A percentile compares a stretch with the other conserved stretches of the same genome.
These are phyloP conservation scores for Claviceps pusilla DNA, from an alignment of 2,329 filamentous ascomycete genomes.

Conservation along the genomic window DNA sequence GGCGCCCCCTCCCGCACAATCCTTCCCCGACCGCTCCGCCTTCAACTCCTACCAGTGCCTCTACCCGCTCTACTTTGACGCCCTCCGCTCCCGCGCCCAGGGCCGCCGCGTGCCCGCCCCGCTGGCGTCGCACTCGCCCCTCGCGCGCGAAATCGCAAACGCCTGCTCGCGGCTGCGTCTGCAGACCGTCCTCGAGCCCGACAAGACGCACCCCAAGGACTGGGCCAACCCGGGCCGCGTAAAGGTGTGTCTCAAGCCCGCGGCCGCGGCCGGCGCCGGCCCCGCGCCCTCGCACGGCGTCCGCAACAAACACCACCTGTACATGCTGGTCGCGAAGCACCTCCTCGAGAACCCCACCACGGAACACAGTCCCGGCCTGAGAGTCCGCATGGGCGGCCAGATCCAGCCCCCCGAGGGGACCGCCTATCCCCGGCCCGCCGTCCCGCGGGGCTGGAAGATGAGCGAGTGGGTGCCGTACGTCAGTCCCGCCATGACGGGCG, in stretches of 20 bases:
- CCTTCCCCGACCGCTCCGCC: slow-evolving; percentile 31
- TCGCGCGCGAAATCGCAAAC: slow-evolving; percentile 77
- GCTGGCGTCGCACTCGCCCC: slow-evolving; percentile 66
- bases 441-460: slow-evolving; percentile 86
- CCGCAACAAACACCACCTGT: slow-evolving; percentile 75
- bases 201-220: slow-evolving; percentile 87
- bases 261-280: neutral
- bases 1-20: slow-evolving; percentile 14
- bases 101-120: slow-evolving; percentile 62
- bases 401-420: slow-evolving; percentile 46
- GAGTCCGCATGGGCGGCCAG: slow-evolving; percentile 58
- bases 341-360: slow-evolving; percentile 66
- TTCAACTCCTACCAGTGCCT: slow-evolving; percentile 75
- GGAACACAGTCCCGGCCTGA: slow-evolving; percentile 49
- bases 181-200: slow-evolving; percentile 70
- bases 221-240: slow-evolving; percentile 94
- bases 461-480: slow-evolving; percentile 70
- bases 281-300: slow-evolving; percentile 20
- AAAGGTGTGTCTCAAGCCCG: slow-evolving; percentile 52
- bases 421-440: slow-evolving; percentile 54
- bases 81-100: slow-evolving; percentile 54
- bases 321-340: slow-evolving; percentile 62
- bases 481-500: slow-evolving; percentile 78
- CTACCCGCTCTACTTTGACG: slow-evolving; percentile 94
- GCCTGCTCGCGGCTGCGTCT: slow-evolving; percentile 63